A percentile compares a stretch with the other conserved stretches of the same genome.
Evolutionary conservation across 2,329 filamentous ascomycete genomes (phyloP).

Genomic region (Verticillium tricorpus): DNA sequence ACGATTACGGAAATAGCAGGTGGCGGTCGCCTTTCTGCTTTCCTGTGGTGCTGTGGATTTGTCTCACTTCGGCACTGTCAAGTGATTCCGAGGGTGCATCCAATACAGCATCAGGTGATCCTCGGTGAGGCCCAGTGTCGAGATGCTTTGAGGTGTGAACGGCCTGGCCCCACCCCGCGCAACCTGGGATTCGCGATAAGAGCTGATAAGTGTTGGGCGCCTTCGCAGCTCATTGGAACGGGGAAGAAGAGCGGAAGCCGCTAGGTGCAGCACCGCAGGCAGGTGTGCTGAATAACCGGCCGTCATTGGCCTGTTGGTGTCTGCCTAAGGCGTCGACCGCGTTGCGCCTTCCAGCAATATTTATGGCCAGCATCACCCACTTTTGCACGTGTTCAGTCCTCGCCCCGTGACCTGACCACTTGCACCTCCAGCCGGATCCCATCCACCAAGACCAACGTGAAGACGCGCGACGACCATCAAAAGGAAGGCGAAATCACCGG

Average conservation of each 20-base stretch:
- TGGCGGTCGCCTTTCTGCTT: background rate
- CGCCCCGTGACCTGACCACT: slow-evolving; percentile 30
- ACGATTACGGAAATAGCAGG: background rate
- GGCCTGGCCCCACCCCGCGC: background rate
- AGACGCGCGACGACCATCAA: background rate
- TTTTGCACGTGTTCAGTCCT: slow-evolving; percentile 34
- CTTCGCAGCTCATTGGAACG: background rate
- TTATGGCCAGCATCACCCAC: slow-evolving; percentile 31
- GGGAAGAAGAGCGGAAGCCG: slow-evolving; percentile 1
- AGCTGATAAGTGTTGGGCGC: background rate
- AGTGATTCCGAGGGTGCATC: slow-evolving; percentile 9
- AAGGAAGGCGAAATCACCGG: background rate
- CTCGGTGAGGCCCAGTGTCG: slow-evolving; percentile 8
- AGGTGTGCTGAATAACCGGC: slow-evolving; percentile 5
- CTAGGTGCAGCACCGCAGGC: slow-evolving; percentile 7
- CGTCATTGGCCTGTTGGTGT: slow-evolving; percentile 6
- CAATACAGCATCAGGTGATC: slow-evolving; percentile 13
- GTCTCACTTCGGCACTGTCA: slow-evolving; percentile 14
- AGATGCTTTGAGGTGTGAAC: background rate
- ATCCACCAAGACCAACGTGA: background rate
- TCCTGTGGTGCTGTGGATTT: slow-evolving; percentile 3
- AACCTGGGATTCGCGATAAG: background rate
- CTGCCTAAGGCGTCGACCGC: slow-evolving; percentile 11
- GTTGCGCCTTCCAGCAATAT: slow-evolving; percentile 16
- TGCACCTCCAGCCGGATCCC: background rate